Evolutionary conservation across 805 yeast species (phyloP).

Genomic region (Schizosaccharomyces octosporus): DNA sequence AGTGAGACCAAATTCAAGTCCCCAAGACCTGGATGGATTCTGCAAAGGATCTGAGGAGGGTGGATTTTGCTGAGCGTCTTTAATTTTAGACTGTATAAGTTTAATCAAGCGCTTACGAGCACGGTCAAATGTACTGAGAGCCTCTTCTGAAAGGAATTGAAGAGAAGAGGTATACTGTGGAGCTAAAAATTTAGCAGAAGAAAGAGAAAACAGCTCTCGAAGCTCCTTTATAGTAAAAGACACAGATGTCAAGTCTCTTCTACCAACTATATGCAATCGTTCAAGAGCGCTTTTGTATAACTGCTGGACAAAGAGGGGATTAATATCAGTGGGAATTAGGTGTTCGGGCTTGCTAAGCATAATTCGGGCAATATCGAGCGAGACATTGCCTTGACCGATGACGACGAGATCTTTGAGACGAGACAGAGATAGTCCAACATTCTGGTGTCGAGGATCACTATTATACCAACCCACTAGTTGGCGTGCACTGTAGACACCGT

Average conservation of each 20-base stretch:
- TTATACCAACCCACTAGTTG: slow-evolving; percentile 92
- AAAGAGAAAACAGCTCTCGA: slow-evolving; percentile 51
- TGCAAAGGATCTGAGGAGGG: neutral
- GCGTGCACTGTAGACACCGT: slow-evolving; percentile 57
- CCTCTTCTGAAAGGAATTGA: neutral
- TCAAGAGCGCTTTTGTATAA: slow-evolving; percentile 31
- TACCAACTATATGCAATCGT: slow-evolving; percentile 48
- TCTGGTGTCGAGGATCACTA: slow-evolving; percentile 44
- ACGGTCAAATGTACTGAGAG: neutral
- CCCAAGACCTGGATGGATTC: neutral
- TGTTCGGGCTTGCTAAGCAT: slow-evolving; percentile 33
- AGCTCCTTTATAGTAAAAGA: slow-evolving; percentile 78
- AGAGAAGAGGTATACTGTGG: slow-evolving; percentile 1
- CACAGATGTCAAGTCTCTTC: slow-evolving; percentile 54
- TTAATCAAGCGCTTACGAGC: neutral
- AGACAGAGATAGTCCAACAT: slow-evolving; percentile 31
- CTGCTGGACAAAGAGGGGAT: slow-evolving; percentile 30
- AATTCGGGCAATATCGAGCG: slow-evolving; percentile 69
- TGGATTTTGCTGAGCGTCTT: neutral
- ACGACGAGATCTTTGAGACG: slow-evolving; percentile 43
- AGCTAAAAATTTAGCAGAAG: slow-evolving; percentile 26
- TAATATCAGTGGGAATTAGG: slow-evolving; percentile 52
- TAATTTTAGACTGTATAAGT: neutral
- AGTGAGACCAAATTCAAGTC: neutral
- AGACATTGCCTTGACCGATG: slow-evolving; percentile 94